These are phyloP conservation scores for Colletotrichum tropicale DNA, from an alignment of 2,329 filamentous ascomycete species.

Conservation along the genomic window DNA sequence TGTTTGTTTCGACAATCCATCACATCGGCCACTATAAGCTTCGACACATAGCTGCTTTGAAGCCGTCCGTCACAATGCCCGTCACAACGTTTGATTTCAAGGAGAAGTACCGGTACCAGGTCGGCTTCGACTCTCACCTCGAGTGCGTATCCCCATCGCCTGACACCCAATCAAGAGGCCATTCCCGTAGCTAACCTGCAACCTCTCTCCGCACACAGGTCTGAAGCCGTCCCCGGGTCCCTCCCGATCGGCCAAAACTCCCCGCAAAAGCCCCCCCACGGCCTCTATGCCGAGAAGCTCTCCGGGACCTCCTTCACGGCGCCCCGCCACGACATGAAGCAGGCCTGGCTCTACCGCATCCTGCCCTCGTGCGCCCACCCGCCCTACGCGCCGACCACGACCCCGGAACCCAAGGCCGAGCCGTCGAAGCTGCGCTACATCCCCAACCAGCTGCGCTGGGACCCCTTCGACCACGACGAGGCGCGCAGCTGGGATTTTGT, in stretches of 20 bases:
- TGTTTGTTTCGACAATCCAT: not conserved
- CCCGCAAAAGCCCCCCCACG: constrained; percentile 78
- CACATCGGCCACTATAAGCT: not conserved
- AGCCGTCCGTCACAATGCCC: constrained; percentile 44
- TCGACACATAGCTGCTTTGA: not conserved
- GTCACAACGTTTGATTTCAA: constrained; percentile 51
- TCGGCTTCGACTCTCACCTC: constrained; percentile 78
- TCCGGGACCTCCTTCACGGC: constrained; percentile 76
- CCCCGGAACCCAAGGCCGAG: constrained; percentile 17
- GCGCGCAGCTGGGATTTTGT: constrained; percentile 55
- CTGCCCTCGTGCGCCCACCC: constrained; percentile 67
- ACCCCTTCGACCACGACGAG: constrained; percentile 74
- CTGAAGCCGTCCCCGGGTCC: constrained; percentile 77
- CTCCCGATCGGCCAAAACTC: constrained; percentile 80
- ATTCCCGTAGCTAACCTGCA: not conserved
- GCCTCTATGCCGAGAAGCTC: constrained; percentile 82
- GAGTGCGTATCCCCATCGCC: constrained; percentile 58
- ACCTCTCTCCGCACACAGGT: constrained; percentile 46
- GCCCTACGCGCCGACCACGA: constrained; percentile 54
- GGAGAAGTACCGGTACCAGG: constrained; percentile 75
- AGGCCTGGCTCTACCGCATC: constrained; percentile 76
- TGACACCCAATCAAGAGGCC: not conserved
- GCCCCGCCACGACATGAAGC: constrained; percentile 70
- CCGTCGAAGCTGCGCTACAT: constrained; percentile 68
- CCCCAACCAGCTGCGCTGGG: constrained; percentile 83